These are phyloP conservation scores for Tuber microsphaerosporum DNA, from an alignment of 495 filamentous ascomycete species.

Conservation along the genomic window DNA sequence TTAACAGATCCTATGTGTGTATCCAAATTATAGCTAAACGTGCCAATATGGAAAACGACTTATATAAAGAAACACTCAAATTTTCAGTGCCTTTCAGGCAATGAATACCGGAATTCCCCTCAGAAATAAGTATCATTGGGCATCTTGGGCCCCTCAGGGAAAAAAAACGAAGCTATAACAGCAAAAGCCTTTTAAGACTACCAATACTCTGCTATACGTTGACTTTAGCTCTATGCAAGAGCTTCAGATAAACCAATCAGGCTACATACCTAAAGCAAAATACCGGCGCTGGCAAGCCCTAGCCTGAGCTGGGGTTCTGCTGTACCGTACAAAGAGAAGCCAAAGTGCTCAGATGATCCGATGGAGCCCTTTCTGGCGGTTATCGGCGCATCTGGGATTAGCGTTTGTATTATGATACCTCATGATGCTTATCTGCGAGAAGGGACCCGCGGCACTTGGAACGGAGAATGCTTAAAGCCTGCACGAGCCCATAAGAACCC, in stretches of 20 bases:
- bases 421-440: neutral
- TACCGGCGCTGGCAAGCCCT: neutral
- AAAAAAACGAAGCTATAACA: neutral
- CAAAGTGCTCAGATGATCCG: neutral
- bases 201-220: neutral
- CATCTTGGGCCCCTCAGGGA: neutral
- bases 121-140: neutral
- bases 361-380: neutral
- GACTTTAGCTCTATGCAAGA: neutral
- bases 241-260: neutral
- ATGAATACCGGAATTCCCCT: neutral
- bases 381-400: neutral
- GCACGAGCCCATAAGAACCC: too few relatives aligned
- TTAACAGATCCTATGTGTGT: too few relatives aligned
- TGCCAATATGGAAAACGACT: neutral
- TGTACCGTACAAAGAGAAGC: neutral
- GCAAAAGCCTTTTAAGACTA: too few relatives aligned
- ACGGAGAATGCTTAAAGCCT: neutral
- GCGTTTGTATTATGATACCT: neutral
- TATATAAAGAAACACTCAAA: neutral
- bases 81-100: neutral
- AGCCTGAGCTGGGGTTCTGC: neutral
- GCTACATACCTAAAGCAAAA: too few relatives aligned
- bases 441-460: neutral
- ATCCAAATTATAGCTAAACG: neutral